Evolutionary conservation across 495 filamentous ascomycete species (phyloP).

Genomic region (Penicillium arizonense): DNA sequence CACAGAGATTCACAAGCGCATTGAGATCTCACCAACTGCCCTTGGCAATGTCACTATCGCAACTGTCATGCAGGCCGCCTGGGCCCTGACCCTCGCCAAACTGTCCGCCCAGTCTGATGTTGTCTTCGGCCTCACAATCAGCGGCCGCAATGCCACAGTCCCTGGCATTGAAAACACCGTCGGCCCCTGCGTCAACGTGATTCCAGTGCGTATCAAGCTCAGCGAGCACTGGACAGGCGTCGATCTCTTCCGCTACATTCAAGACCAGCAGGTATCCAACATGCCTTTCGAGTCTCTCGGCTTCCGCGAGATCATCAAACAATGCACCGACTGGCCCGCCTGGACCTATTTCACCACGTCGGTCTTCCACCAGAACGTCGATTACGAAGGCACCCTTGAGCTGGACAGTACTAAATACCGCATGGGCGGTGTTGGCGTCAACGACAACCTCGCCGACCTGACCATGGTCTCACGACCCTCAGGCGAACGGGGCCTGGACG

Average conservation of each 20-base stretch:
- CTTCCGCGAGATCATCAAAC: slow-evolving; percentile 56
- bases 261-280: slow-evolving; percentile 58
- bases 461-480: slow-evolving; percentile 47
- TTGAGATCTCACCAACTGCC: slow-evolving; percentile 38
- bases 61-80: slow-evolving; percentile 57
- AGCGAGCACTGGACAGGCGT: slow-evolving; percentile 46
- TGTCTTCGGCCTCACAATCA: slow-evolving; percentile 54
- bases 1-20: slow-evolving; percentile 36
- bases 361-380: slow-evolving; percentile 49
- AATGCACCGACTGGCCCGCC: slow-evolving; percentile 59
- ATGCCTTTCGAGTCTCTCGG: slow-evolving; percentile 60
- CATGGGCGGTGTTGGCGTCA: slow-evolving; percentile 47
- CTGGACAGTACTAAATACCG: slow-evolving; percentile 48
- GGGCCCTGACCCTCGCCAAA: slow-evolving; percentile 53
- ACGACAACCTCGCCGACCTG: slow-evolving; percentile 52
- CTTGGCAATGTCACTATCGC: slow-evolving; percentile 53
- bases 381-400: slow-evolving; percentile 39
- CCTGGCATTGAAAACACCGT: slow-evolving; percentile 53
- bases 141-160: slow-evolving; percentile 55
- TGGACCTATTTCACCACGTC: slow-evolving; percentile 48
- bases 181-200: slow-evolving; percentile 59
- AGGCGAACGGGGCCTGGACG: slow-evolving; percentile 37
- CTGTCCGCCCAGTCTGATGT: slow-evolving; percentile 50
- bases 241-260: slow-evolving; percentile 53
- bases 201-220: slow-evolving; percentile 57